A percentile compares a stretch with the other conserved stretches of the same genome.
Conservation (phyloP, 1,284 basidiomycete genomes). For the Golubevia pallescens region DNA sequence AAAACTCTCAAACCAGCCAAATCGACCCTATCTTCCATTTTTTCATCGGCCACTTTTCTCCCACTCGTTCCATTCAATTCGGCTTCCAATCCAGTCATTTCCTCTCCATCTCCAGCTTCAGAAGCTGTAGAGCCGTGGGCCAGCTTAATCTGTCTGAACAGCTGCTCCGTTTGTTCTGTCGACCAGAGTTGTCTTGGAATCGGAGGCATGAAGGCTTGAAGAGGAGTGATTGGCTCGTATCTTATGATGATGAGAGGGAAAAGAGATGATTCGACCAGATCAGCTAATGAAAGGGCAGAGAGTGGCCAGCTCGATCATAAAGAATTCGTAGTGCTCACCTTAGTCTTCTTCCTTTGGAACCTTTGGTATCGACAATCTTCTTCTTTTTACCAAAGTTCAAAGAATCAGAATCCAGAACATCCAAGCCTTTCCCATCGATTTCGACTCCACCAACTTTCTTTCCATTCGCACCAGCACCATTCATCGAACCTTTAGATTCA, state of each 20-base stretch:
- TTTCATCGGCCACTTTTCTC: not conserved
- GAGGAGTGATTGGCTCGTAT: slow-evolving; percentile 58
- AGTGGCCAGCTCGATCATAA: not conserved
- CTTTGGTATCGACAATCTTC: slow-evolving; percentile 41
- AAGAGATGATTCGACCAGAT: not conserved
- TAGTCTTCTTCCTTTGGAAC: slow-evolving; percentile 53
- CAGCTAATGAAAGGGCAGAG: not conserved
- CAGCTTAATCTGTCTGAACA: slow-evolving; percentile 41
- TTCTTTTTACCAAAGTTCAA: slow-evolving; percentile 26
- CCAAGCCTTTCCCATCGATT: slow-evolving; percentile 13
- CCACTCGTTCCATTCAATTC: not conserved
- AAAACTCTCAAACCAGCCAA: slow-evolving; percentile 4
- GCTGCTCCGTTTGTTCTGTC: slow-evolving; percentile 41
- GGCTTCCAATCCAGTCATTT: slow-evolving; percentile 5
- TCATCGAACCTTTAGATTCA: slow-evolving; percentile 26
- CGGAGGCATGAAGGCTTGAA: slow-evolving; percentile 61
- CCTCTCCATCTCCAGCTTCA: slow-evolving; percentile 9
- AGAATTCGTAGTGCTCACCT: slow-evolving; percentile 11
- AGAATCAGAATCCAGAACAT: slow-evolving; percentile 14
- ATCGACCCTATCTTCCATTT: slow-evolving; percentile 1
- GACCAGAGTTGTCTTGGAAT: slow-evolving; percentile 37
- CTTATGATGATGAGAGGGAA: not conserved
- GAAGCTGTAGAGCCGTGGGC: not conserved
- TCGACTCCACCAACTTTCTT: slow-evolving; percentile 1
- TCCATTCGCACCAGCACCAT: slow-evolving; percentile 7